Base-by-base conservation (phyloP, 2,329 filamentous ascomycete species). In the Tricladium varicosporioides region DNA sequence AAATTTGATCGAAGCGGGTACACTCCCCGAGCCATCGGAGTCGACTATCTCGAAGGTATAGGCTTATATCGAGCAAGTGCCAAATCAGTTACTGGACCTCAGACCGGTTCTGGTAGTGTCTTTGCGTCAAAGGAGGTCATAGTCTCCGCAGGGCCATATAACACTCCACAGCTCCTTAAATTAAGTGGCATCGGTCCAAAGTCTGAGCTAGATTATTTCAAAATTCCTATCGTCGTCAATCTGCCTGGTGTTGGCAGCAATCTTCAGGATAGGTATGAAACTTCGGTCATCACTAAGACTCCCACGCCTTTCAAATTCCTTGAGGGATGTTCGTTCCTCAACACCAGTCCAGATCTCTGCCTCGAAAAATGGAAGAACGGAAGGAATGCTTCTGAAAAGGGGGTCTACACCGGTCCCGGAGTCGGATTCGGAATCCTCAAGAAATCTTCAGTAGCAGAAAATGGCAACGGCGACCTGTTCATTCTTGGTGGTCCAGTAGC, bases 211-310 rank as follows among this genome's bases (percentile, higher is more conserved):
- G 33, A 65, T 22, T 59, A 57, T 16, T 63, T 79, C 64, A 68
- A 73, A 32, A 84, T 86, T 57, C 69, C 74, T 1, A 73, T 84
- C 2, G 63, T 85, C 33, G 82, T 53, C 2, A 76, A 87, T 64
- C 74, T 84, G 64, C 70, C 77, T 3, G 74, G 72, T 42, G 76
- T 1, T 16, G 85, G 84, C 44, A 76, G 74, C 42, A 85, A 86
- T 69, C 73, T 85, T 1, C 75, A 80, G 65, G 81, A 86, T 67
- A 78, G 79, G 59, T 80, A 80, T 67, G 80, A 79, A 65, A 73
- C 79, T 47, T 69, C 71, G 16, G 70, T 79, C 19, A 68, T 76
- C 40, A 78, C 74, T 32, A 72, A 77, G 16, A 59, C 67, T 5
- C 73, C 70, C 1, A 73, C 67, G 42, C 69, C 74, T 57, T 77